Conservation (phyloP, 2,329 filamentous ascomycete genomes). For the Trichoderma aggressivum region DNA sequence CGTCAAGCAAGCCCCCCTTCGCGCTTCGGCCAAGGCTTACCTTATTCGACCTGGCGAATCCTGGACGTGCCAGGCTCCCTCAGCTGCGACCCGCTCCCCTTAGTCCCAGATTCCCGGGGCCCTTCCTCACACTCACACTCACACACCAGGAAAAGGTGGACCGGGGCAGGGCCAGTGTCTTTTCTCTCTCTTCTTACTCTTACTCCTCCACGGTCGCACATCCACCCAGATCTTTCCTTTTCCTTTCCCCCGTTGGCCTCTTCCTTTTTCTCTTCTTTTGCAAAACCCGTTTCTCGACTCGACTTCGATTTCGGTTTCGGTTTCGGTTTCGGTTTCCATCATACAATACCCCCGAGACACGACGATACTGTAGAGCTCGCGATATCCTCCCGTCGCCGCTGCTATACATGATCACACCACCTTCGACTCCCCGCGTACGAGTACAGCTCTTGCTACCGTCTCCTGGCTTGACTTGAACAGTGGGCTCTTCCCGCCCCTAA, state of each 20-base stretch:
- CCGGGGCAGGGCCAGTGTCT: neutral
- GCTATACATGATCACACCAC: neutral
- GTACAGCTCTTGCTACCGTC: neutral
- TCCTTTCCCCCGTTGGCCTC: neutral
- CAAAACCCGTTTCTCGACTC: neutral
- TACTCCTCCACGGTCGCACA: constrained; percentile 15
- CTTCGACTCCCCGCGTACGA: neutral
- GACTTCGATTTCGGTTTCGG: neutral
- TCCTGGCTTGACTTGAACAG: neutral
- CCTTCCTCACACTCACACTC: no score
- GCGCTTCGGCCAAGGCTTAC: constrained; percentile 18
- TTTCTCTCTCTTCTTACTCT: neutral
- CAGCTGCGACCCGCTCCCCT: constrained; percentile 19
- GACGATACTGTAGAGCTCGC: neutral
- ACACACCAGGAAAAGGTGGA: neutral
- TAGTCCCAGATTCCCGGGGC: constrained; percentile 19
- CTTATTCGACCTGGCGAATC: constrained; percentile 15
- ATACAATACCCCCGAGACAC: neutral
- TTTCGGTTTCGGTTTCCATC: no score
- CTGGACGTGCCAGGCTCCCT: constrained; percentile 17
- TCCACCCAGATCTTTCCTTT: constrained; percentile 16
- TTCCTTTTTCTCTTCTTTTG: neutral
- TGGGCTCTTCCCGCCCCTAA: constrained; percentile 7
- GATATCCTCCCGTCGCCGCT: neutral
- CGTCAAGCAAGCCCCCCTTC: neutral